Evolutionary conservation across 148 eudicot species (phyloP).

Genomic region (Vaccinium corymbosum): DNA sequence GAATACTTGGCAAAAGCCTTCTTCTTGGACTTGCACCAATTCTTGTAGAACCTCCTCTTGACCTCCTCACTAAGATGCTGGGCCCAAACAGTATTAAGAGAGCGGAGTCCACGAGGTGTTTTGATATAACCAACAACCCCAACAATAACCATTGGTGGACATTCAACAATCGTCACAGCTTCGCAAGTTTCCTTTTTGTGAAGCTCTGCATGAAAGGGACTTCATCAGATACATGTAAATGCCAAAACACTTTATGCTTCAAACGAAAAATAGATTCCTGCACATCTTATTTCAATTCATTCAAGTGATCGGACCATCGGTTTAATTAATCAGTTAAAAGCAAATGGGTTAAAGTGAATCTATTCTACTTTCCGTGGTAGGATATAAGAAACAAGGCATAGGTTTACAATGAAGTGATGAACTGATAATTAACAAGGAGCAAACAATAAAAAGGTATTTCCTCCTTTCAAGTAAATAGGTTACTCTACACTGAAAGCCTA

Average conservation of each 20-base stretch:
- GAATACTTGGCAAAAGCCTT: constrained; percentile 39
- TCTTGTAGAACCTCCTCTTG: constrained; percentile 46
- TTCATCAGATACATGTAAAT: not conserved
- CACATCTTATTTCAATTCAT: not conserved
- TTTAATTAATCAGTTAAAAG: not conserved
- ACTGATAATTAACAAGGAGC: not conserved
- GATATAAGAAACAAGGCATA: not conserved
- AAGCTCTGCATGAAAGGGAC: constrained; percentile 25
- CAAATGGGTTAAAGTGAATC: not conserved
- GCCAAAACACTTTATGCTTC: not conserved
- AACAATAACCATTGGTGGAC: constrained; percentile 41
- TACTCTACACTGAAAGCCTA: not conserved
- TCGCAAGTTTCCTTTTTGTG: constrained; percentile 47
- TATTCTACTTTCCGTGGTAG: not conserved
- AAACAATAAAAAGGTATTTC: not conserved
- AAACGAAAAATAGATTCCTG: not conserved
- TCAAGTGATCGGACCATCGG: not conserved
- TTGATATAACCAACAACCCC: constrained; percentile 46
- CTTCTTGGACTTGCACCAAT: constrained; percentile 50
- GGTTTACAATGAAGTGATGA: not conserved
- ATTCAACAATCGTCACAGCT: constrained; percentile 40
- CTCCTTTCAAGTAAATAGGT: not conserved
- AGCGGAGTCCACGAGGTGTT: constrained; percentile 42
- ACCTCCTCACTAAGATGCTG: constrained; percentile 46
- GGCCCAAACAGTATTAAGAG: constrained; percentile 41